Evolutionary conservation across 78 protist genomes (phyloP).

Genomic region (Emiliania huxleyi): DNA sequence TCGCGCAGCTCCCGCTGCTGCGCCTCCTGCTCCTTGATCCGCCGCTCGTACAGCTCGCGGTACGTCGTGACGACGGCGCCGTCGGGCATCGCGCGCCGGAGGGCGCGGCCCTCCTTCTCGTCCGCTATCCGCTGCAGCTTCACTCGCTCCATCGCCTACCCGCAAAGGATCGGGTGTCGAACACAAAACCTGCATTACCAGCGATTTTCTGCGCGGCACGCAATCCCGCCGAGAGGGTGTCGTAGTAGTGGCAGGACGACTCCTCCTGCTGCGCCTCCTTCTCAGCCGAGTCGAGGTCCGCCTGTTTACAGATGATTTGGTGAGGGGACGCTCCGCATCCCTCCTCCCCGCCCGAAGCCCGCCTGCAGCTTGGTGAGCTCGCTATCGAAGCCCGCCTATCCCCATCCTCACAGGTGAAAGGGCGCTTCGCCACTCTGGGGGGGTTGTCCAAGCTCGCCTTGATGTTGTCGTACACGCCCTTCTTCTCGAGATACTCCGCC

Average conservation of each 20-base stretch:
- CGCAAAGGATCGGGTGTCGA: too few species aligned
- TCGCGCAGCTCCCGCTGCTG: background rate
- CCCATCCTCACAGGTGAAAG: too few species aligned
- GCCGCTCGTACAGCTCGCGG: background rate
- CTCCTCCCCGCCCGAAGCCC: too few species aligned
- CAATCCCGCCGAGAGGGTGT: background rate
- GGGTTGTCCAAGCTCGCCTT: background rate
- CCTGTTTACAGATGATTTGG: too few species aligned
- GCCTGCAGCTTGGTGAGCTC: background rate
- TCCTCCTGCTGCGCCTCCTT: background rate
- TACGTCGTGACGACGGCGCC: background rate
- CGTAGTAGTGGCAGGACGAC: background rate
- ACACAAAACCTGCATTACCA: too few species aligned
- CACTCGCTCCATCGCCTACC: background rate
- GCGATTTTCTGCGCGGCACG: too few species aligned
- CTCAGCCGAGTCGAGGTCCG: background rate
- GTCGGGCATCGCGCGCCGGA: background rate
- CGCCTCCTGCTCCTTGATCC: background rate
- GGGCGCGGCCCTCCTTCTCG: background rate
- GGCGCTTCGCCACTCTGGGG: too few species aligned
- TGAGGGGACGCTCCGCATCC: too few species aligned
- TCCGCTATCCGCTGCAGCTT: background rate
- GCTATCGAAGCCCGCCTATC: background rate
- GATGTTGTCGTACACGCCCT: background rate
- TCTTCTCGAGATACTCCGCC: constrained; percentile 48